Percentiles rank a stretch among this genome's conserved stretches.
phyloP scores from a whole-genome alignment of 2,329 filamentous ascomycete species.

The Ilyonectria destructans region DNA sequence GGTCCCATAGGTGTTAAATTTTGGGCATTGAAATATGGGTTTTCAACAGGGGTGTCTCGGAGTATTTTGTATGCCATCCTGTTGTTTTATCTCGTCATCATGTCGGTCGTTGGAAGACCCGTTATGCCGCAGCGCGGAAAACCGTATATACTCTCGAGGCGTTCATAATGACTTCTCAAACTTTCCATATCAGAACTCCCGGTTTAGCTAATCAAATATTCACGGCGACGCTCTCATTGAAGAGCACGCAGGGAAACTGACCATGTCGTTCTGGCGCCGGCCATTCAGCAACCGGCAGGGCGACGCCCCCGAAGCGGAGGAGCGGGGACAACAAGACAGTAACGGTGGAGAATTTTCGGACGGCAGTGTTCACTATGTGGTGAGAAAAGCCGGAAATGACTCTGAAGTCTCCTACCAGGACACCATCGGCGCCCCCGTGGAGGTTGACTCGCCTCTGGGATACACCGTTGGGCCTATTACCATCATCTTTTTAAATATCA shows the following conservation, averaged over 20 bases:
- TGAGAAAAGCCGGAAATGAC: slow-evolving; percentile 62
- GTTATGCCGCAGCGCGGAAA: background rate
- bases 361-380: slow-evolving; percentile 34
- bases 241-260: background rate
- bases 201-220: background rate
- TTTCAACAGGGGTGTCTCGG: slow-evolving; percentile 1
- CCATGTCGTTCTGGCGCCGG: slow-evolving; percentile 40
- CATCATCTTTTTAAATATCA: slow-evolving; percentile 73
- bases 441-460: slow-evolving; percentile 70
- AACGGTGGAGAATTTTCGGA: slow-evolving; percentile 29
- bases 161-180: background rate
- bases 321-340: slow-evolving; percentile 30
- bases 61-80: slow-evolving; percentile 8
- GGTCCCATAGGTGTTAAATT: background rate
- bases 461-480: slow-evolving; percentile 70
- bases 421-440: slow-evolving; percentile 73
- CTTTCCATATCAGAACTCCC: background rate
- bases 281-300: slow-evolving; percentile 37
- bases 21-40: background rate
- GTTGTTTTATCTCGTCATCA: slow-evolving; percentile 15
- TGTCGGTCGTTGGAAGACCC: background rate
- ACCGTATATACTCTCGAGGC: slow-evolving; percentile 9
- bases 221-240: background rate
- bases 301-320: slow-evolving; percentile 30
- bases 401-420: slow-evolving; percentile 70